Evolutionary conservation across 805 yeast species (phyloP), one percentile per base, ranked within the genome.

Genomic region (Barnettozyma populi): DNA sequence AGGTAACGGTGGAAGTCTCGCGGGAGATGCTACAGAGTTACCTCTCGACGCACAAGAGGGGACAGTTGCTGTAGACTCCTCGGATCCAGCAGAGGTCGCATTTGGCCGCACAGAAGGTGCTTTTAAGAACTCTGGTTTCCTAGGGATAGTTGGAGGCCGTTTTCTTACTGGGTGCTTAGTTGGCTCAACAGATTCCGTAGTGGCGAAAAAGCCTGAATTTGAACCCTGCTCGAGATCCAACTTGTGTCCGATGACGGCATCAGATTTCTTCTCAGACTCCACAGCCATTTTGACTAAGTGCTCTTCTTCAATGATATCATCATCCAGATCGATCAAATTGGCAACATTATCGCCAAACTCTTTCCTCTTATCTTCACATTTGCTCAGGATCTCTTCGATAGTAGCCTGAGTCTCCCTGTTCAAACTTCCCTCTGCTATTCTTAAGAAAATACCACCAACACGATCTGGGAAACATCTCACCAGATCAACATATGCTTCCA

Each of bases 401-500:
- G 35, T 66, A 53, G 52, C 69, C 55, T 18, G 49, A 19, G 63
- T 57, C 7, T 56, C 61, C 44, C 75, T 79, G n/a, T 86, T 81
- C 57, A 86, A 71, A 1, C 92, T 84, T 38, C 76, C 75, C 10
- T 76, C 75, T 6, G 95, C 86, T 42, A 86, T 86, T 37, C 98
- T 70, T 32, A 94, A 86, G 61, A 80, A 90, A 5, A 94, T 87
- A 1, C 85, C 95, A 20, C 76, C 53, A 0, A 94, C 72, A 52
- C 80, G 84, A 4, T 71, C 67, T 0, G 96, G 95, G 57, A 69
- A 79, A 29, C 62, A 54, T 36, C 70, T 66, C 0, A 95, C 86
- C 31, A 90, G 67, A 24, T 83, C 83, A 6, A 80, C 74, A 62
- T 94, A 94, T 0, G 97, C 95, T 60, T 95, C 99, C 38, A 92